phyloP scores from a whole-genome alignment of 1,284 basidiomycete species.

The Papiliotrema nemorosa region DNA sequence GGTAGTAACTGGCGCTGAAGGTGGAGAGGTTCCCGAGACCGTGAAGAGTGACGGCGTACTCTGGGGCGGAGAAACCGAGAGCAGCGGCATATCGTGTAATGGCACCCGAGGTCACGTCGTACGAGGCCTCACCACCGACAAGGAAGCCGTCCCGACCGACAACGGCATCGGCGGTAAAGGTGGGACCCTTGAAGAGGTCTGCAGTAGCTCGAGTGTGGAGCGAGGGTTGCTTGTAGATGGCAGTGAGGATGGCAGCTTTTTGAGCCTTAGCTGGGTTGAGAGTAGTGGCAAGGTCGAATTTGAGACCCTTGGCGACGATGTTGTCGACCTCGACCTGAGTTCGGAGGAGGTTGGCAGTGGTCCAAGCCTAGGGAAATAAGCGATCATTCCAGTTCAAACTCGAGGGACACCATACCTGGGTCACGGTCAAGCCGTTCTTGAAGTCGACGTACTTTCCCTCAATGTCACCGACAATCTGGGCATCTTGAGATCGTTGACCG shows the following conservation, averaged over 20 bases:
- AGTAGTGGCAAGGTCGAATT: conserved; percentile 84
- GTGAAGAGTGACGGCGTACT: conserved; percentile 94
- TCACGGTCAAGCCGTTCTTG: conserved; percentile 84
- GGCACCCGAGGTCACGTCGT: conserved; percentile 92
- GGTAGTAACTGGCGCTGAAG: conserved; percentile 97
- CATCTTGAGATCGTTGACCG: conserved; percentile 62
- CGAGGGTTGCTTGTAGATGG: conserved; percentile 94
- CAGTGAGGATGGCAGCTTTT: conserved; percentile 76
- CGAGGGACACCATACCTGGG: conserved; percentile 58
- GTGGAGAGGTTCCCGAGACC: conserved; percentile 91
- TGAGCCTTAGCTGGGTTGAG: conserved; percentile 68
- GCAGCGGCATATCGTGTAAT: conserved; percentile 90
- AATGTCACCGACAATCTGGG: conserved; percentile 79
- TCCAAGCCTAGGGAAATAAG: conserved; percentile 64
- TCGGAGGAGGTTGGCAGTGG: conserved; percentile 81
- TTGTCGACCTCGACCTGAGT: conserved; percentile 95
- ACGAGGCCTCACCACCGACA: conserved; percentile 90
- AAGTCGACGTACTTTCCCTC: conserved; percentile 87
- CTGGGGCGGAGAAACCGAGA: conserved; percentile 83
- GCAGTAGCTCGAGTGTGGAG: conserved; percentile 88
- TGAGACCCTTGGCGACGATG: conserved; percentile 95
- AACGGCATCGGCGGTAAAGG: conserved; percentile 93
- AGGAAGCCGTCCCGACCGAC: conserved; percentile 97
- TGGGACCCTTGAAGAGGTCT: conserved; percentile 97
- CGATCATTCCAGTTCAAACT: no score